These are phyloP conservation scores for Phytopythium ostracodes DNA, from an alignment of 352 stramenopile species.

Conservation along the genomic window DNA sequence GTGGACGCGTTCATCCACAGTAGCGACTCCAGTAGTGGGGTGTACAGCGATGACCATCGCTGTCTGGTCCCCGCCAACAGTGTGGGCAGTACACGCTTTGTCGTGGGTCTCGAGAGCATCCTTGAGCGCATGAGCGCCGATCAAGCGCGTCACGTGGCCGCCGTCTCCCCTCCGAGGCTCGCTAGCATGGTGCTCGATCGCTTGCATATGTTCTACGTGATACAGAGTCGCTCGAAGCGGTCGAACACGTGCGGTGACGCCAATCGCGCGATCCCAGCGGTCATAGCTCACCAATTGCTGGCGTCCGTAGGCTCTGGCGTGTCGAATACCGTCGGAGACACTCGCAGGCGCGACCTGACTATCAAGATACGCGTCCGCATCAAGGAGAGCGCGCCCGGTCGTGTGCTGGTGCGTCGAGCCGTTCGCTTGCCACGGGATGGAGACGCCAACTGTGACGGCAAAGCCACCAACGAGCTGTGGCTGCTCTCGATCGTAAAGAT, in stretches of 20 bases:
- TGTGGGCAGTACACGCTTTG: slow-evolving; percentile 5
- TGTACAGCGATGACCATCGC: not conserved
- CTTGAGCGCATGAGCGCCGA: slow-evolving; percentile 43
- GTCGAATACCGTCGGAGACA: not conserved
- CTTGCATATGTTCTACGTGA: slow-evolving; percentile 42
- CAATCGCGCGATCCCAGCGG: not conserved
- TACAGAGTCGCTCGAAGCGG: slow-evolving; percentile 11
- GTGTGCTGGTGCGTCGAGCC: slow-evolving; percentile 25
- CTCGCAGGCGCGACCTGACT: not conserved
- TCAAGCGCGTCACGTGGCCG: slow-evolving; percentile 18
- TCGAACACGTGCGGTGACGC: not conserved
- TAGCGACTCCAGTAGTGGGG: not conserved
- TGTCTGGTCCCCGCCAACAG: slow-evolving; percentile 11
- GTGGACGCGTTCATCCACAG: slow-evolving; percentile 54
- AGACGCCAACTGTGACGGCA: not conserved
- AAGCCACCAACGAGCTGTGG: not conserved
- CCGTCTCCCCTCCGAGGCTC: slow-evolving; percentile 27
- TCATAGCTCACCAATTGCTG: not conserved
- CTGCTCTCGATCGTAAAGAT: slow-evolving; percentile 4
- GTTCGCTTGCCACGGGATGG: slow-evolving; percentile 7
- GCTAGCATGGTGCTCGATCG: slow-evolving; percentile 54
- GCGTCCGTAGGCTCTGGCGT: no score
- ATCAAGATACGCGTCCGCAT: slow-evolving; percentile 16
- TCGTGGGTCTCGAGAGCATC: slow-evolving; percentile 55
- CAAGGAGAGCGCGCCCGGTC: slow-evolving; percentile 16